Evolutionary conservation across 768 basidiomycete species (phyloP), one percentile per base, ranked within the genome.

Genomic region (Clitopilus hobsonii): DNA sequence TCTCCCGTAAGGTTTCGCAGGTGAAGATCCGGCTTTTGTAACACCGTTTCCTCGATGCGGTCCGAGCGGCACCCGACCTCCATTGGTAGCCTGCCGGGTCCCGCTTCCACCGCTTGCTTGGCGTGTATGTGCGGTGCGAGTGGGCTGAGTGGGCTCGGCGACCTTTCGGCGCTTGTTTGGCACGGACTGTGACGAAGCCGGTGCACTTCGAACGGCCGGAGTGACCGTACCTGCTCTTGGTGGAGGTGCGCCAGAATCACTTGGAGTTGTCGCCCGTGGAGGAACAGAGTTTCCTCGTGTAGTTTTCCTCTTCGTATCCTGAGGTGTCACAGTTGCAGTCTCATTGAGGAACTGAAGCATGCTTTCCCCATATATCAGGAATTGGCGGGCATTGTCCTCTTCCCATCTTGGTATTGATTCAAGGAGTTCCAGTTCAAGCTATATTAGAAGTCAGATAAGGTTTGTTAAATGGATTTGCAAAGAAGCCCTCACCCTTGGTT

Each of bases 361-460:
- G 60, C 88, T 83, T 59, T 87, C 80, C 7, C 94, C 95, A 55
- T 91, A 82, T 2, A 97, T 89, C 52, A 91, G 77, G 79, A 98
- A 98, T 1, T 84, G 77, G 14, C 83, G 78, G 0, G 82, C 81
- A 24, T 85, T 75, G 58, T 83, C 79, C 45, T 85, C 77, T 69
- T 99, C 97, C 96, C 96, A 99, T 16, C 77, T 71, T 1, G 94
- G 91, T 53, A 98, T 84, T 0, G 83, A 77, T 0, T 74, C 67
- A 4, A 96, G 71, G 1, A 99, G 78, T 57, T 98, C 94, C 65
- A 87, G 85, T 71, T 98, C 94, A 56, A 98, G 80, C 95, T 98
- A 60, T 22, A 53, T 16, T 41, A 49, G 36, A 18, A 14, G 27
- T 51, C 6, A 27, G 23, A 50, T 5, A 16, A 27, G 6, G 29